These are phyloP conservation scores for Cytospora piceicola DNA, from an alignment of 2,329 filamentous ascomycete genomes.

Conservation along the genomic window DNA sequence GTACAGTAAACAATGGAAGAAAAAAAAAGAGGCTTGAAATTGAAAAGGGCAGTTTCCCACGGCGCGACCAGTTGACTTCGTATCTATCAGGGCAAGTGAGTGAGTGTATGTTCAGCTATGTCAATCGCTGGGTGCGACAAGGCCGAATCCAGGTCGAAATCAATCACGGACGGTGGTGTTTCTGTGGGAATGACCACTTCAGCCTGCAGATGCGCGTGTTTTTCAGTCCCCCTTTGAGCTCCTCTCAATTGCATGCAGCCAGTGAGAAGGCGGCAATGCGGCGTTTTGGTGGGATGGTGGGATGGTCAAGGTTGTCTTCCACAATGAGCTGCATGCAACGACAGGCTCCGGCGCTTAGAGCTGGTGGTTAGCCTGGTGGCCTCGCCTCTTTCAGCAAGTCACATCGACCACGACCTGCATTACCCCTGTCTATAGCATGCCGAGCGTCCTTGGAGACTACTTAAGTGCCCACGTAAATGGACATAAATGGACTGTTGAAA, in stretches of 20 bases:
- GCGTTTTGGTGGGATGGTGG: slow-evolving; percentile 39
- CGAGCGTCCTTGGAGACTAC: slow-evolving; percentile 34
- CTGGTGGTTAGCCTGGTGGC: slow-evolving; percentile 37
- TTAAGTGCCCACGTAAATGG: no score
- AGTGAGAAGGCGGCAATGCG: slow-evolving; percentile 39
- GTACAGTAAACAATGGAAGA: no score
- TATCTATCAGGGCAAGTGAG: background rate
- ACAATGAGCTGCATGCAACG: slow-evolving; percentile 52
- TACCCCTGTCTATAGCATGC: slow-evolving; percentile 27
- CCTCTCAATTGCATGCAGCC: slow-evolving; percentile 35
- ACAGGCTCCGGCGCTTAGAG: slow-evolving; percentile 63
- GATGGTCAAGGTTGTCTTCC: slow-evolving; percentile 33
- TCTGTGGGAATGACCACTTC: slow-evolving; percentile 33
- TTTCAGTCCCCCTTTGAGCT: slow-evolving; percentile 30
- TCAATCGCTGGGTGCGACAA: background rate
- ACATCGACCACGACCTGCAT: slow-evolving; percentile 37
- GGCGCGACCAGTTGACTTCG: no score
- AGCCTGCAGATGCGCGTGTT: slow-evolving; percentile 46
- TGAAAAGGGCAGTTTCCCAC: background rate
- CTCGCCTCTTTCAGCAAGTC: slow-evolving; percentile 49
- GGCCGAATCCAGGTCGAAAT: slow-evolving; percentile 5
- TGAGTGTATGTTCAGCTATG: background rate
- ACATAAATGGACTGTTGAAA: slow-evolving; percentile 6
- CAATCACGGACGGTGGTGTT: slow-evolving; percentile 22
- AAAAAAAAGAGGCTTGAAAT: slow-evolving; percentile 1